These are phyloP conservation scores for Nitzschia inconspicua DNA, from an alignment of 108 stramenopile genomes.

Conservation along the genomic window DNA sequence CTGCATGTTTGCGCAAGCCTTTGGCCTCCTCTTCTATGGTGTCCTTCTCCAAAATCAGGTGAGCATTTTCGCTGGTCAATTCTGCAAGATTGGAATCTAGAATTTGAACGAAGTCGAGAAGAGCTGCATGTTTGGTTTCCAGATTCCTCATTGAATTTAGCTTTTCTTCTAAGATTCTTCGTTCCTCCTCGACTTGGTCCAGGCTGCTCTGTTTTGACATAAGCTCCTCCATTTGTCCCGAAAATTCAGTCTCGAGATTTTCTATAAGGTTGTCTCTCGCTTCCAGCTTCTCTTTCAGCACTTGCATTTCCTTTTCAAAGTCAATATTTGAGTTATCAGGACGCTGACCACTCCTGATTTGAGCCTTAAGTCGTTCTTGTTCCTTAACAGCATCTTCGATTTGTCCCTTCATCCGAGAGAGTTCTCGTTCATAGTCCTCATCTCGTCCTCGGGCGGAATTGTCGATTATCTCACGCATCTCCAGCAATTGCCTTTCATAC, in stretches of 20 bases:
- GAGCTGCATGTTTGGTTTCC: constrained; percentile 19
- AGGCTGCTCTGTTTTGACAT: constrained; percentile 27
- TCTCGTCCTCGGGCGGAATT: neutral
- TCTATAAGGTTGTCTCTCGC: constrained; percentile 19
- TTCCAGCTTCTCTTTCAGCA: constrained; percentile 15
- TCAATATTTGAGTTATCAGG: no score
- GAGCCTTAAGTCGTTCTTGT: neutral
- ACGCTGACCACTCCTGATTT: no score
- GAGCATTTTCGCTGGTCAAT: constrained; percentile 24
- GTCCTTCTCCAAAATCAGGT: constrained; percentile 26
- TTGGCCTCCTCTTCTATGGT: constrained; percentile 16
- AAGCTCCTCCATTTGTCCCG: constrained; percentile 35
- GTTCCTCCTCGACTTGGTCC: constrained; percentile 28
- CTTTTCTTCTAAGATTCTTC: constrained; percentile 5
- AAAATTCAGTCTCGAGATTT: constrained; percentile 24
- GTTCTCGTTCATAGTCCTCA: neutral
- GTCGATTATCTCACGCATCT: constrained; percentile 1
- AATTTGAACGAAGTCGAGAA: constrained; percentile 23
- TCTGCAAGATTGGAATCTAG: constrained; percentile 33
- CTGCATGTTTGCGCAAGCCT: constrained; percentile 8
- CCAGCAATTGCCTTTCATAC: constrained; percentile 13
- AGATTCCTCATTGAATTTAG: constrained; percentile 6
- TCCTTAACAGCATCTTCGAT: neutral
- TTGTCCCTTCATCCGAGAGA: neutral
- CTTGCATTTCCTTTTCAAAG: neutral